A percentile compares a stretch with the other conserved stretches of the same genome.
Evolutionary conservation across 2,329 filamentous ascomycete genomes (phyloP).

Genomic region (Domatiomyces globalis): DNA sequence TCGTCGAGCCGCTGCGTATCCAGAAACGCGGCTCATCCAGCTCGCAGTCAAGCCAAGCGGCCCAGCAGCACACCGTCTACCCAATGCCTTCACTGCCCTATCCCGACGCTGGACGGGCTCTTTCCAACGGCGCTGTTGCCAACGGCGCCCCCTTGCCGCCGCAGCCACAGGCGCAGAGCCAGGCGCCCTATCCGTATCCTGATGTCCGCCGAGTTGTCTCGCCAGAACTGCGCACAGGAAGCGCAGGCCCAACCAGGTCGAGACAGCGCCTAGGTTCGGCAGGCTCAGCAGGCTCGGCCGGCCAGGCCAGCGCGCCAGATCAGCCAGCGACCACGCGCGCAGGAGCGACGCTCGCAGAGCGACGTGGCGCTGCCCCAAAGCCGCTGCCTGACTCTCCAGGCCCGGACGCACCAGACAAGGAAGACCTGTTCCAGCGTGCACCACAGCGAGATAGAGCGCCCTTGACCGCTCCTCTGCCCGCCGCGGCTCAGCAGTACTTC

Average conservation of each 20-base stretch:
- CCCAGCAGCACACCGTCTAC: constrained; percentile 43
- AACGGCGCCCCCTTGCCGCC: neutral
- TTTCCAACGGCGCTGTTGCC: constrained; percentile 1
- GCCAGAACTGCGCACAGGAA: constrained; percentile 10
- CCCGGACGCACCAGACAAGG: constrained; percentile 58
- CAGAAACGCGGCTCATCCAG: constrained; percentile 58
- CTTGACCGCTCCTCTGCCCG: constrained; percentile 30
- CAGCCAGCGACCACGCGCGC: constrained; percentile 25
- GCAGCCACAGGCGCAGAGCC: constrained; percentile 28
- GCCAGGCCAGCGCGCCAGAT: constrained; percentile 34
- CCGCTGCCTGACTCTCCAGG: constrained; percentile 71
- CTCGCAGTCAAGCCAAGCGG: constrained; percentile 29
- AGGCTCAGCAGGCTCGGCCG: constrained; percentile 28
- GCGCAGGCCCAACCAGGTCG: constrained; percentile 9
- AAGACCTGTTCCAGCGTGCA: constrained; percentile 62
- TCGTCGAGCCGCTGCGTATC: constrained; percentile 67
- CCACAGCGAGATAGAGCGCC: constrained; percentile 26
- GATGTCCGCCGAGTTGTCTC: constrained; percentile 23
- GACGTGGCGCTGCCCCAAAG: constrained; percentile 59
- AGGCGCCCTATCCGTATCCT: constrained; percentile 30
- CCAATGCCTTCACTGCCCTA: constrained; percentile 59
- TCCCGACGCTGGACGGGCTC: constrained; percentile 46
- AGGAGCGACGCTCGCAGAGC: constrained; percentile 57
- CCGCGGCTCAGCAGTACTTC: constrained; percentile 50
- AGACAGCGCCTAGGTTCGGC: constrained; percentile 17